Evolutionary conservation across 768 basidiomycete genomes (phyloP).

Genomic region (Daedaleopsis nitida): DNA sequence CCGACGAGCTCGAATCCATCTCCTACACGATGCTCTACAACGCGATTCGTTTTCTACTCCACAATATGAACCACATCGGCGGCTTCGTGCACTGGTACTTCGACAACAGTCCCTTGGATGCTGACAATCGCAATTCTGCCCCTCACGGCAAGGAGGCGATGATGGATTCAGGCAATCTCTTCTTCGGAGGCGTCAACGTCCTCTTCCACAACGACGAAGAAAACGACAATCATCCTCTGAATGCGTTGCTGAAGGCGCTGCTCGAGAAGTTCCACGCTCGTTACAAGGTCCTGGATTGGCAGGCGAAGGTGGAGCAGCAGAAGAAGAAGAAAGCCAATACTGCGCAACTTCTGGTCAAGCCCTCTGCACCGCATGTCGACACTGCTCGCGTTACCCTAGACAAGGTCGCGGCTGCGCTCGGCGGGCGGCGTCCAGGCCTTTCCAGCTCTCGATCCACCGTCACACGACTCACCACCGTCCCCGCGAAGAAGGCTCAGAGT

Average conservation of each 20-base stretch:
- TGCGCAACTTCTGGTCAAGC: no score
- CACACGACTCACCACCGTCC: no score
- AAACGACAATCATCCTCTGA: not conserved
- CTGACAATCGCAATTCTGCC: not conserved
- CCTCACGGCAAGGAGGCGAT: not conserved
- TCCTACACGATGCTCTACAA: slow-evolving; percentile 12
- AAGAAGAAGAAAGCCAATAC: no score
- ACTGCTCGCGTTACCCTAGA: no score
- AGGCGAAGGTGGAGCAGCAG: not conserved
- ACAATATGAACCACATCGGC: not conserved
- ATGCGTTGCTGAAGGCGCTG: not conserved
- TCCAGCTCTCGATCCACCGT: no score
- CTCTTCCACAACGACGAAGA: not conserved
- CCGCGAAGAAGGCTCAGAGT: no score
- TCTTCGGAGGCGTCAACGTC: no score
- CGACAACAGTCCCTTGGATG: not conserved
- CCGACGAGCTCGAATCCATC: slow-evolving; percentile 25
- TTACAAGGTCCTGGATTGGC: not conserved
- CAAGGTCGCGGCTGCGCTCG: no score
- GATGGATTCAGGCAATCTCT: not conserved
- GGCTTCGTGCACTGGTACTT: slow-evolving; percentile 2
- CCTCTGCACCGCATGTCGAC: no score
- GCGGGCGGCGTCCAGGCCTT: no score
- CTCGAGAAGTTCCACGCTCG: not conserved
- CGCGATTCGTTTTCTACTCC: slow-evolving; percentile 4